Percentiles rank a stretch among this genome's conserved stretches.
phyloP scores from a whole-genome alignment of 306 rosid species.

The Glycine tomentella region DNA sequence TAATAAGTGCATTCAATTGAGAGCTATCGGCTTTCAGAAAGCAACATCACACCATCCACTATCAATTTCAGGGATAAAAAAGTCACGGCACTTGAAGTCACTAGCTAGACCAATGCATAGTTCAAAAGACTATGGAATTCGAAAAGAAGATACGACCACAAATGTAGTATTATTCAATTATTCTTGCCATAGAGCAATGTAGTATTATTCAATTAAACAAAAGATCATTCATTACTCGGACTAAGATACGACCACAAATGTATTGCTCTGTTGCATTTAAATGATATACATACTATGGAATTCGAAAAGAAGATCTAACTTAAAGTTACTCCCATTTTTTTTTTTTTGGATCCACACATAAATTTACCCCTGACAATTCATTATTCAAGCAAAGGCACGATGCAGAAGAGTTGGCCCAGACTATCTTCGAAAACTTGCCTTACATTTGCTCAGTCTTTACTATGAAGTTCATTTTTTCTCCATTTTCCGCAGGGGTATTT shows the following conservation, averaged over 20 bases:
- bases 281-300: slow-evolving; percentile 42
- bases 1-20: not conserved
- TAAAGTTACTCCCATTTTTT: slow-evolving; percentile 6
- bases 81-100: not conserved
- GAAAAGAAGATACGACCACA: too few relatives aligned
- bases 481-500: slow-evolving; percentile 5
- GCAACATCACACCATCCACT: not conserved
- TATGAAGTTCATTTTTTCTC: slow-evolving; percentile 5
- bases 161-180: not conserved
- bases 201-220: slow-evolving; percentile 23
- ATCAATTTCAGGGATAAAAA: not conserved
- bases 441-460: slow-evolving; percentile 36
- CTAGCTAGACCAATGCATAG: slow-evolving; percentile 3
- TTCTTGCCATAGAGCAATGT: slow-evolving; percentile 1
- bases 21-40: not conserved
- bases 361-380: slow-evolving; percentile 30
- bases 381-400: slow-evolving; percentile 44
- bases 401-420: slow-evolving; percentile 39
- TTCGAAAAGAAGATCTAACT: slow-evolving; percentile 15
- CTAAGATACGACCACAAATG: slow-evolving; percentile 20
- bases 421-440: slow-evolving; percentile 35
- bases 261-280: slow-evolving; percentile 20
- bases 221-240: not conserved
- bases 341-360: not conserved
- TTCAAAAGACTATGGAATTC: not conserved